phyloP scores from a whole-genome alignment of 2,329 filamentous ascomycete species.

The Fusarium sp. region DNA sequence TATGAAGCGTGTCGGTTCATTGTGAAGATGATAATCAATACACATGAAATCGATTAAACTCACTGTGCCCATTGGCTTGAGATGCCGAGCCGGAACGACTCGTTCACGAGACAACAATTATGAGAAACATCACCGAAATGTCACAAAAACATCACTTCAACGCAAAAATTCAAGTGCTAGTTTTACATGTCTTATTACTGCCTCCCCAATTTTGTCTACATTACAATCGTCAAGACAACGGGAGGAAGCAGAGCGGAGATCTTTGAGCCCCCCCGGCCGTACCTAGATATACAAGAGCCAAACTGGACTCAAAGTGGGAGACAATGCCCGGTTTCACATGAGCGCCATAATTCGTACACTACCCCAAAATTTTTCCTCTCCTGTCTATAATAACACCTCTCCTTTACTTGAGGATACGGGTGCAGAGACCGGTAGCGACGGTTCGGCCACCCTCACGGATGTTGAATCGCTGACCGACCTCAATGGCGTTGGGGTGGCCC shows the following conservation, averaged over 20 bases:
- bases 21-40: constrained; percentile 34
- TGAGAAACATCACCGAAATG: background rate
- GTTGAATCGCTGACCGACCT: constrained; percentile 96
- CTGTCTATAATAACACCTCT: constrained; percentile 38
- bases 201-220: constrained; percentile 46
- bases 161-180: constrained; percentile 10
- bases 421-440: constrained; percentile 85
- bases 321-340: constrained; percentile 44
- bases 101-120: background rate
- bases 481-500: constrained; percentile 86
- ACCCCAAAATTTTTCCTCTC: constrained; percentile 33
- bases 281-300: constrained; percentile 53
- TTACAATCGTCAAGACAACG: constrained; percentile 54
- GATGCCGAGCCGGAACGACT: background rate
- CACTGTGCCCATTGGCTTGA: background rate
- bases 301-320: constrained; percentile 45
- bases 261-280: constrained; percentile 48
- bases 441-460: constrained; percentile 96
- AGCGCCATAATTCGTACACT: constrained; percentile 43
- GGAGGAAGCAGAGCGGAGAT: constrained; percentile 58
- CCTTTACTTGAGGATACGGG: constrained; percentile 73
- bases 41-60: constrained; percentile 17
- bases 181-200: constrained; percentile 49
- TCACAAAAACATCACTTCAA: background rate
- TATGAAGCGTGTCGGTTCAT: constrained; percentile 28